These are phyloP conservation scores for Mycena sanguinolenta DNA, from an alignment of 768 basidiomycete species.

Conservation along the genomic window DNA sequence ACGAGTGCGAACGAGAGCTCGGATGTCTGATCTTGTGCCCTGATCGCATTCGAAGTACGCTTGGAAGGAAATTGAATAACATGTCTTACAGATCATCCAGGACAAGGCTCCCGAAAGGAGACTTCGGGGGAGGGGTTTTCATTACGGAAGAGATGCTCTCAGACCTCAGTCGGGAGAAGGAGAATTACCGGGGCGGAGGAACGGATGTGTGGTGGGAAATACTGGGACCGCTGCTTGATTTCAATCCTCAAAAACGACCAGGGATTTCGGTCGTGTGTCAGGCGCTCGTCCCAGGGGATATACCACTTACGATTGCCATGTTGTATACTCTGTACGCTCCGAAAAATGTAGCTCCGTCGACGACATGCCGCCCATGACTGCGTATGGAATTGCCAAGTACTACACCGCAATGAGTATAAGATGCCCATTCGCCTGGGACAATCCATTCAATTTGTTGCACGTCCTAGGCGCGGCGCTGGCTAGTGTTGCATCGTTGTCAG, in stretches of 20 bases:
- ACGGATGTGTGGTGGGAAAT: neutral
- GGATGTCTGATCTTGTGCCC: neutral
- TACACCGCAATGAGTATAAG: too few species aligned
- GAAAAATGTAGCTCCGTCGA: too few species aligned
- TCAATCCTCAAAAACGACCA: neutral
- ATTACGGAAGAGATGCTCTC: neutral
- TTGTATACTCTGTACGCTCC: too few species aligned
- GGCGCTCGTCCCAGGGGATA: too few species aligned
- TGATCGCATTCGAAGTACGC: neutral
- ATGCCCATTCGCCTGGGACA: too few species aligned
- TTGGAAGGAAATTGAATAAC: neutral
- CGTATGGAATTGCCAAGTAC: too few species aligned
- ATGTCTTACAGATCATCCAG: neutral
- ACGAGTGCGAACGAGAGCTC: neutral
- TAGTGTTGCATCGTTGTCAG: too few species aligned
- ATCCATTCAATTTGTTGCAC: too few species aligned
- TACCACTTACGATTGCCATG: too few species aligned
- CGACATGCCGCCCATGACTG: too few species aligned
- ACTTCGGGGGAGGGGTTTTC: neutral
- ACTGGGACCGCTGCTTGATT: neutral
- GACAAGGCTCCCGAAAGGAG: neutral
- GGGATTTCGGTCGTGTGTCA: neutral
- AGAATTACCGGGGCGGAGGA: neutral
- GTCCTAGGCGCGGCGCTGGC: too few species aligned
- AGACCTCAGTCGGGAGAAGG: neutral